phyloP scores from a whole-genome alignment of 768 basidiomycete genomes.

The Cystobasidium tubakii region DNA sequence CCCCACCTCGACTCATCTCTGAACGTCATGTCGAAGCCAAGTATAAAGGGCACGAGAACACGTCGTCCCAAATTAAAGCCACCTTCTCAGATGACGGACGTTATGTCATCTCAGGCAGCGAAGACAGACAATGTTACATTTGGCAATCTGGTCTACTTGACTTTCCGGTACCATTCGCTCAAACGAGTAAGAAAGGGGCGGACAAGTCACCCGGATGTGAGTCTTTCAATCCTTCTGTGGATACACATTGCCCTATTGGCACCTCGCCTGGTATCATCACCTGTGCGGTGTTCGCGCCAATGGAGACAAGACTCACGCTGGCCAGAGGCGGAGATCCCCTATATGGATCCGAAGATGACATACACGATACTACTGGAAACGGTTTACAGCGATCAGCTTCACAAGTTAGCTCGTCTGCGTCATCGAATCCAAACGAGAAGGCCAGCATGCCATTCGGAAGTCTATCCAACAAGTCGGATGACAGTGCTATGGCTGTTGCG shows the following conservation, averaged over 20 bases:
- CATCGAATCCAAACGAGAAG: background rate
- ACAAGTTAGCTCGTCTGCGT: background rate
- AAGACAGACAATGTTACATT: constrained; percentile 39
- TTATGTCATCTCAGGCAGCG: constrained; percentile 45
- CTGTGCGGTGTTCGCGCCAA: constrained; percentile 44
- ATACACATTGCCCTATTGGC: constrained; percentile 1
- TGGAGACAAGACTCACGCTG: constrained; percentile 37
- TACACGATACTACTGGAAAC: background rate
- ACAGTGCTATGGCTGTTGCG: background rate
- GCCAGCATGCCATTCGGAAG: background rate
- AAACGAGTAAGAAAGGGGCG: background rate
- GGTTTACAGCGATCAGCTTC: background rate
- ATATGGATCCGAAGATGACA: background rate
- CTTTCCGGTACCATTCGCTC: background rate
- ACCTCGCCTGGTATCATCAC: constrained; percentile 41
- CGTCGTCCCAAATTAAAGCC: constrained; percentile 39
- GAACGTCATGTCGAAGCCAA: constrained; percentile 40
- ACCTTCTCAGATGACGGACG: constrained; percentile 43
- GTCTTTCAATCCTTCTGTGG: background rate
- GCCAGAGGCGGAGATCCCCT: constrained; percentile 40
- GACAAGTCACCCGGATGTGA: constrained; percentile 17
- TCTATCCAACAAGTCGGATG: background rate
- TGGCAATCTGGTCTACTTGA: constrained; percentile 36
- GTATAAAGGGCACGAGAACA: constrained; percentile 46
- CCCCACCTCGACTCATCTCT: background rate